Conservation (phyloP, 2,329 filamentous ascomycete genomes). For the Trichophyton verrucosum region DNA sequence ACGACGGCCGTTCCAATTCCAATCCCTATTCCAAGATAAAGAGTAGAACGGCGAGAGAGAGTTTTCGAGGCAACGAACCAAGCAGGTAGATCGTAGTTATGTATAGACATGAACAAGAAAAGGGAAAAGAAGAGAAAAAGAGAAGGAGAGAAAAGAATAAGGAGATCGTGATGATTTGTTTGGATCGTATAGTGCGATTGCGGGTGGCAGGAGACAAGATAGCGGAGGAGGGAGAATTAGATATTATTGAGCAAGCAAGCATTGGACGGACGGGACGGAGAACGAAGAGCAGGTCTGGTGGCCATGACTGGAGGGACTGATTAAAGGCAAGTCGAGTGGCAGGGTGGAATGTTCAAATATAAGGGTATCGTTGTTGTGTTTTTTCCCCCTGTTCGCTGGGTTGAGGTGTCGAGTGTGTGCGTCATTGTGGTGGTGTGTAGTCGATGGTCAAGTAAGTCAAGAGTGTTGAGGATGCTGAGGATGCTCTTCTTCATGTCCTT, state of each 20-base stretch:
- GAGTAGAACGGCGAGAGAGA: neutral
- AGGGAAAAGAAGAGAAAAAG: no score
- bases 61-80: neutral
- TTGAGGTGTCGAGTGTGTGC: no score
- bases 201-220: neutral
- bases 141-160: neutral
- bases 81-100: neutral
- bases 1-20: neutral
- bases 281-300: no score
- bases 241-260: neutral
- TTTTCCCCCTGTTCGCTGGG: neutral
- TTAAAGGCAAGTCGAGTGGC: neutral
- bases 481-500: no score
- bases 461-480: slow-evolving; percentile 3
- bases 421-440: no score
- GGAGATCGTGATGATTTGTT: neutral
- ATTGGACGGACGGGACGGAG: neutral
- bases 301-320: neutral
- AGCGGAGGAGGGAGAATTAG: neutral
- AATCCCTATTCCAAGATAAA: neutral
- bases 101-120: neutral
- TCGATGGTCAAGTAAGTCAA: no score
- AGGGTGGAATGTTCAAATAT: neutral
- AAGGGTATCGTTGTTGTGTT: neutral
- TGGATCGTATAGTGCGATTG: neutral